Percentiles rank a stretch among this genome's conserved stretches.
phyloP scores from a whole-genome alignment of 768 basidiomycete genomes.

The Naganishia randhawae region DNA sequence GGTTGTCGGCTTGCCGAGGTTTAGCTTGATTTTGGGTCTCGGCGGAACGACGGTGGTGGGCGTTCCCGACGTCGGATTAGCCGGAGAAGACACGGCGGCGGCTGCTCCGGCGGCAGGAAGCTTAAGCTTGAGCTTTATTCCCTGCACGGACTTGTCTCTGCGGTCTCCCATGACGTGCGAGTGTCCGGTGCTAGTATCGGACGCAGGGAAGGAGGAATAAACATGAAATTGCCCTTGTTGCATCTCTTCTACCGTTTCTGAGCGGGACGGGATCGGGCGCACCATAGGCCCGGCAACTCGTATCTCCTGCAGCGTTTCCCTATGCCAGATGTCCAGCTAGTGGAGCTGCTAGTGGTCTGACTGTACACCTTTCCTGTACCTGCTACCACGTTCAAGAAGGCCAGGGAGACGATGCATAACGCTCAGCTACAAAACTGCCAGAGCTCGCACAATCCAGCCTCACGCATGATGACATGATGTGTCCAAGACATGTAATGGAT shows the following conservation, averaged over 20 bases:
- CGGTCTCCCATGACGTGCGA: neutral
- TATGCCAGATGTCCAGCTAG: too few relatives aligned
- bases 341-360: too few relatives aligned
- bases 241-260: too few relatives aligned
- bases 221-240: too few relatives aligned
- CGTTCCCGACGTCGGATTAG: neutral
- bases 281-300: neutral
- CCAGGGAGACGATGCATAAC: too few relatives aligned
- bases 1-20: conserved; percentile 12
- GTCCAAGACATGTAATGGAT: conserved; percentile 15
- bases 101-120: conserved; percentile 5
- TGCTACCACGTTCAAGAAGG: too few relatives aligned
- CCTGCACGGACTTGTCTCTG: conserved; percentile 3
- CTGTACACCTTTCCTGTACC: too few relatives aligned
- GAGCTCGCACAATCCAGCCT: too few relatives aligned
- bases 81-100: neutral
- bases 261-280: neutral
- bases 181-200: too few relatives aligned
- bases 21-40: conserved; percentile 30
- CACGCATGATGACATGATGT: conserved; percentile 9
- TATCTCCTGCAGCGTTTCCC: neutral
- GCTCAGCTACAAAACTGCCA: too few relatives aligned
- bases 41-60: neutral
- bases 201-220: too few relatives aligned
- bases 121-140: conserved; percentile 19